Evolutionary conservation across 352 stramenopile genomes (phyloP).

Genomic region (Salisapilia sapeloensis): DNA sequence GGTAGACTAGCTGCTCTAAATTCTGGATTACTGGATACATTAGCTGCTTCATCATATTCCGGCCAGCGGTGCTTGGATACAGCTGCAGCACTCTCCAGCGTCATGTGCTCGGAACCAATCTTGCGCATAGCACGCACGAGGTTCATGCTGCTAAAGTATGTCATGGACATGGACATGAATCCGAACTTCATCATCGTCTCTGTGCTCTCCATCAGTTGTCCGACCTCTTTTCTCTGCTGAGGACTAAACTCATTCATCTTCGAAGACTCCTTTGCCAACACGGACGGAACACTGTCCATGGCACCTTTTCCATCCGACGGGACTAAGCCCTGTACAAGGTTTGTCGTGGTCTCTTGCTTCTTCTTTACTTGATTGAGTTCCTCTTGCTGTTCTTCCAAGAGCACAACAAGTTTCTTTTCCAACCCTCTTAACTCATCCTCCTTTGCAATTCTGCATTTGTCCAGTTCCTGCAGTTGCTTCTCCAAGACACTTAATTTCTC

Average conservation of each 20-base stretch:
- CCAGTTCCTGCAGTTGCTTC: constrained; percentile 72
- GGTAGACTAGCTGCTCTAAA: constrained; percentile 30
- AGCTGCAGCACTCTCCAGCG: constrained; percentile 60
- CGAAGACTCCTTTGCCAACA: constrained; percentile 1
- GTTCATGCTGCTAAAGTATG: constrained; percentile 95
- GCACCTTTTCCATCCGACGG: constrained; percentile 4
- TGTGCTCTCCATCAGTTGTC: constrained; percentile 88
- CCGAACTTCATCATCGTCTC: constrained; percentile 98
- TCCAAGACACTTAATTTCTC: constrained; percentile 77
- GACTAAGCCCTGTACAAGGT: constrained; percentile 28
- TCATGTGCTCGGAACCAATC: constrained; percentile 84
- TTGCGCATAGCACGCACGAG: constrained; percentile 94
- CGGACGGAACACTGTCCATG: constrained; percentile 6
- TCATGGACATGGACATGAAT: constrained; percentile 97
- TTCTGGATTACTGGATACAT: no score
- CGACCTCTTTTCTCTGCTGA: constrained; percentile 81
- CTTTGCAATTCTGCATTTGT: constrained; percentile 78
- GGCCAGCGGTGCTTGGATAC: constrained; percentile 46
- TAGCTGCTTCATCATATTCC: constrained; percentile 12
- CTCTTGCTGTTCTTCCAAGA: constrained; percentile 90
- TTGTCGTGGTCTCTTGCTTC: constrained; percentile 27
- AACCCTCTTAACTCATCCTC: constrained; percentile 87
- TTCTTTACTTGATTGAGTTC: constrained; percentile 67
- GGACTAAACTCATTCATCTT: constrained; percentile 21
- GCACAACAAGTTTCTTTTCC: constrained; percentile 87